Conservation (phyloP, 805 yeast genomes). For the Cyberlindnera xylosilytica region DNA sequence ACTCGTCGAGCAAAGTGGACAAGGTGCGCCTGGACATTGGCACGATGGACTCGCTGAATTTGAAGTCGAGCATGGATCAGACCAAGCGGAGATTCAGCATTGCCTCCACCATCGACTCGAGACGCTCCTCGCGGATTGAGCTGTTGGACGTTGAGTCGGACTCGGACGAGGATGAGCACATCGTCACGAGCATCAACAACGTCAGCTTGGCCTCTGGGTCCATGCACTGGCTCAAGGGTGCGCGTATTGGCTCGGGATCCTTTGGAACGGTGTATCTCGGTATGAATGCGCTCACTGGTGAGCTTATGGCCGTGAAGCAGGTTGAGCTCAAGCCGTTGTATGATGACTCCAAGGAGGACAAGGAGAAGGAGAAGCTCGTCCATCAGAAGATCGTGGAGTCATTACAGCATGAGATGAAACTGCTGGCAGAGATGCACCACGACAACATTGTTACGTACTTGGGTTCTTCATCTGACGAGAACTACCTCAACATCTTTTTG, state of each 20-base stretch:
- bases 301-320: constrained; percentile 95
- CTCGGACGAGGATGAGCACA: constrained; percentile 14
- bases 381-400: constrained; percentile 70
- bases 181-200: constrained; percentile 2
- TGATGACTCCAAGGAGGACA: constrained; percentile 27
- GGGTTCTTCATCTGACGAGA: constrained; percentile 79
- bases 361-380: constrained; percentile 28
- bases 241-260: constrained; percentile 90
- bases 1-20: constrained; percentile 54
- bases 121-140: constrained; percentile 26
- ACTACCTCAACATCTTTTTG: constrained; percentile 71
- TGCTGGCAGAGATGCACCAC: constrained; percentile 78
- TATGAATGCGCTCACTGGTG: constrained; percentile 89
- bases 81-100: constrained; percentile 26
- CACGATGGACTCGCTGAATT: constrained; percentile 29
- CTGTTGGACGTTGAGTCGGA: constrained; percentile 26
- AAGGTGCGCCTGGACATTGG: constrained; percentile 35
- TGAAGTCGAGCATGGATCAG: constrained; percentile 31
- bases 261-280: constrained; percentile 94
- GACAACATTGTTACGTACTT: constrained; percentile 89
- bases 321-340: constrained; percentile 61
- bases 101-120: constrained; percentile 22
- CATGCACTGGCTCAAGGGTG: constrained; percentile 87
- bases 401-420: constrained; percentile 72
- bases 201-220: constrained; percentile 47